Conservation (phyloP, 2,329 filamentous ascomycete species). For the Dothistroma septosporum region DNA sequence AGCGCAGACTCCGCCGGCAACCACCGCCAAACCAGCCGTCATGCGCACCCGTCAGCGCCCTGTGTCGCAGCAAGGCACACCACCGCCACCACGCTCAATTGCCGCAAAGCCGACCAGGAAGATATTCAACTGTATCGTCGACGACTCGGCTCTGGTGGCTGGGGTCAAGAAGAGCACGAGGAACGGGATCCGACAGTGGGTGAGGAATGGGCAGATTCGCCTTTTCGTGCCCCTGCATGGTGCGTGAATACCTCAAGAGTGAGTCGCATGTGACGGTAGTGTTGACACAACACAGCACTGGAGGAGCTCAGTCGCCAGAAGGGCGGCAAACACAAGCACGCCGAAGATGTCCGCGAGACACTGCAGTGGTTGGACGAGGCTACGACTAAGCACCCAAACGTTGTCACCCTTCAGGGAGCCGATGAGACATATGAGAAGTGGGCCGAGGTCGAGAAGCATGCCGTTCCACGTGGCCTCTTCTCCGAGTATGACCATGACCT, state of each 20-base stretch:
- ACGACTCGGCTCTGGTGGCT: conserved; percentile 49
- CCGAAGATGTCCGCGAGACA: conserved; percentile 46
- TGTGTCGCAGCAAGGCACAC: conserved; percentile 26
- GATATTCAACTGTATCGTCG: conserved; percentile 53
- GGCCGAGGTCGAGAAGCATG: conserved; percentile 48
- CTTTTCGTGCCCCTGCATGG: conserved; percentile 51
- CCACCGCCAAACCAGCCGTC: conserved; percentile 11
- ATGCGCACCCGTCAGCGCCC: conserved; percentile 30
- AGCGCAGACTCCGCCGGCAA: conserved; percentile 8
- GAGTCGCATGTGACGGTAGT: background rate
- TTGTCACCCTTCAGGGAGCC: conserved; percentile 46
- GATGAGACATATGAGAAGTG: conserved; percentile 47
- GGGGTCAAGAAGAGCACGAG: conserved; percentile 50
- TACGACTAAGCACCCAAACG: conserved; percentile 42
- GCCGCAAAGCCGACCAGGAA: conserved; percentile 36
- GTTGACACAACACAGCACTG: conserved; percentile 37
- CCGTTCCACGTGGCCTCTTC: conserved; percentile 47
- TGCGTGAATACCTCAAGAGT: conserved; percentile 31
- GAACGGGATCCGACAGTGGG: conserved; percentile 51
- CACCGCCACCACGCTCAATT: conserved; percentile 10
- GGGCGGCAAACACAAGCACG: conserved; percentile 40
- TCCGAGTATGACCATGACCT: conserved; percentile 45
- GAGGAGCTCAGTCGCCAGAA: conserved; percentile 45
- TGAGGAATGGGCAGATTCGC: conserved; percentile 47
- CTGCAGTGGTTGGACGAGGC: conserved; percentile 50